Base-by-base conservation (phyloP, 768 basidiomycete species). In the Pleurotus giganteus region DNA sequence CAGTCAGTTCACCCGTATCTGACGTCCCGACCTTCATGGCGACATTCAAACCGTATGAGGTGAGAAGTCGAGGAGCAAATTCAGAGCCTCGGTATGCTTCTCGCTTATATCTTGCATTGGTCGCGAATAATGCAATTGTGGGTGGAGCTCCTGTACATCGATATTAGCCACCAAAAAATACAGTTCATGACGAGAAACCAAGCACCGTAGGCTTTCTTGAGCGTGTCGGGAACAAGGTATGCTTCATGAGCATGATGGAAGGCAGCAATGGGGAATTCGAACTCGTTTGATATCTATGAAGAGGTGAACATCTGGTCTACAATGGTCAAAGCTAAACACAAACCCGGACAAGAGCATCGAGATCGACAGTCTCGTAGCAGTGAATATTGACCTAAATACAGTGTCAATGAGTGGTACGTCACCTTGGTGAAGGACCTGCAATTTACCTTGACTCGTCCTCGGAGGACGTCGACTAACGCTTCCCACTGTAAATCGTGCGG, bases 231-330 rank as follows among this genome's bases (percentile, higher is more conserved):
- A n/a, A 94, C 87, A n/a, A 94, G 79, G 65, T 88, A 94, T 0
- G 89, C 83, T 63, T 92, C 89, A 57, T 87, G 85, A 0, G 91
- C 91, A 53, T 86, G 84, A 56, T 91, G 90, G 67, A 91, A 84
- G 1, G 85, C 84, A 4, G 88, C 84, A 50, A 91, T 80, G 2
- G 82, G 76, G 66, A 89, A 89, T 61, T 86, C 79, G 58, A 86
- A 87, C 64, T 87, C 85, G 63, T 86, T 81, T 6, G 81, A 77
- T 28, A 85, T 69, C 69, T 75, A 8, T 5, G 26, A 15, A 4
- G 44, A 36, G 47, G 23, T 26, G 32, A 24, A 50, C 26, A 41
- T 11, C 12, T 50, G 13, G 53, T 41, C 39, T 37, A 54, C 19
- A 17, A 1, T 26, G 24, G 24, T 12, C 19, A 23, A 19, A 21